These are phyloP conservation scores for Albophoma yamanashiensis DNA, from an alignment of 2,329 filamentous ascomycete species.

Conservation along the genomic window DNA sequence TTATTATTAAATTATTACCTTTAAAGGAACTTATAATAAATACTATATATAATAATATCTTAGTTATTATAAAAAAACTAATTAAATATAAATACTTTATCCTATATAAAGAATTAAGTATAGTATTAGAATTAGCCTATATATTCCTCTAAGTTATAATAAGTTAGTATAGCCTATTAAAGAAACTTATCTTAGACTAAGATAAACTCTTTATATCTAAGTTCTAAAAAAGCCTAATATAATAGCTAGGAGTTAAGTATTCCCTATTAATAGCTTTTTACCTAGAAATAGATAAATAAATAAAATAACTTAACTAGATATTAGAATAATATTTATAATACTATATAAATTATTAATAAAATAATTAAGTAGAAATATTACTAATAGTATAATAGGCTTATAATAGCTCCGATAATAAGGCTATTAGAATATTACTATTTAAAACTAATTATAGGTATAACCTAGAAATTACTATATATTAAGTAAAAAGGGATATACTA, in stretches of 20 bases:
- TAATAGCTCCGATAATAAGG: not conserved
- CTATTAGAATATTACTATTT: not conserved
- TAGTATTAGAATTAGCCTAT: not conserved
- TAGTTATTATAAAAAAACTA: not conserved
- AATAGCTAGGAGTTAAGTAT: not conserved
- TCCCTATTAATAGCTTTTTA: not conserved
- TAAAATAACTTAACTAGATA: not conserved
- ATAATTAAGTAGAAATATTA: not conserved
- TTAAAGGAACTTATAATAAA: not conserved
- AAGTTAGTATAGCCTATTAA: not conserved
- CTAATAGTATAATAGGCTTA: not conserved
- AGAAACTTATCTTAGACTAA: not conserved
- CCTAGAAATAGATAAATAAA: not conserved
- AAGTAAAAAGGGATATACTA: not conserved
- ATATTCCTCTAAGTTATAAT: not conserved
- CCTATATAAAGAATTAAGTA: not conserved
- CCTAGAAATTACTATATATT: not conserved
- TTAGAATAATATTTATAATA: not conserved
- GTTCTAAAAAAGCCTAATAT: not conserved
- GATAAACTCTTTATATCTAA: not conserved
- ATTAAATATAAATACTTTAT: not conserved
- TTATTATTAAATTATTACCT: not conserved
- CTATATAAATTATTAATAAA: not conserved
- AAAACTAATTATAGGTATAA: not conserved
- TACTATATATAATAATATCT: not conserved